These are phyloP conservation scores for Dictyostelium capitatum DNA, from an alignment of 78 protist genomes.

Conservation along the genomic window DNA sequence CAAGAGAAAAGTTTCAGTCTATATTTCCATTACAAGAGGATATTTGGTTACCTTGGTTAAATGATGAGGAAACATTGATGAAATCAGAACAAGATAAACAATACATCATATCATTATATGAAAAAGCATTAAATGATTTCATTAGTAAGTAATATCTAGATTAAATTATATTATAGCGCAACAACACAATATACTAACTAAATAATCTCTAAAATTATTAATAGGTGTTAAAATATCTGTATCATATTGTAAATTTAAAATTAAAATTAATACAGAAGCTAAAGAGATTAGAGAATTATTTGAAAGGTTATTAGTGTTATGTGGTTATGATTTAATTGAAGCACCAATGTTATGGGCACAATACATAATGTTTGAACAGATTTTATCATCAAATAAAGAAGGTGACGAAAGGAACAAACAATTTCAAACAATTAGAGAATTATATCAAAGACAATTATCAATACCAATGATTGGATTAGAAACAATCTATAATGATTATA, in stretches of 20 bases:
- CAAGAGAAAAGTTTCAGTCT: conserved; percentile 33
- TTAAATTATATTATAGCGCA: not conserved
- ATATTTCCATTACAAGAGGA: conserved; percentile 34
- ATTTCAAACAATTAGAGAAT: not conserved
- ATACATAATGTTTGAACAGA: conserved; percentile 44
- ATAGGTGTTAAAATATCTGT: conserved; percentile 24
- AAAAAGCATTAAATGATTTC: conserved; percentile 65
- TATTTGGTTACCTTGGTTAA: conserved; percentile 53
- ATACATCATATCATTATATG: conserved; percentile 17
- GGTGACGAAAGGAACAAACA: not conserved
- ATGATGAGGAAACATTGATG: conserved; percentile 25
- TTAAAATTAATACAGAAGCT: not conserved
- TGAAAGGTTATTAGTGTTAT: conserved; percentile 13
- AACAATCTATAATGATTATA: not conserved
- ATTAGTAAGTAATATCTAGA: conserved; percentile 32
- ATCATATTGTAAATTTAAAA: conserved; percentile 37
- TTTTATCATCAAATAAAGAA: not conserved
- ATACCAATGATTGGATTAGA: not conserved
- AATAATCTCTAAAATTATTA: no score
- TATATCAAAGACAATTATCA: conserved; percentile 27
- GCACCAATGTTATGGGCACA: conserved; percentile 17
- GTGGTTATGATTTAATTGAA: conserved; percentile 16
- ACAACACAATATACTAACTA: no score
- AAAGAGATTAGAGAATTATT: conserved; percentile 6
- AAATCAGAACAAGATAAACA: conserved; percentile 5